Conservation (phyloP, 1,284 basidiomycete species). For the Heterobasidion irregulare region DNA sequence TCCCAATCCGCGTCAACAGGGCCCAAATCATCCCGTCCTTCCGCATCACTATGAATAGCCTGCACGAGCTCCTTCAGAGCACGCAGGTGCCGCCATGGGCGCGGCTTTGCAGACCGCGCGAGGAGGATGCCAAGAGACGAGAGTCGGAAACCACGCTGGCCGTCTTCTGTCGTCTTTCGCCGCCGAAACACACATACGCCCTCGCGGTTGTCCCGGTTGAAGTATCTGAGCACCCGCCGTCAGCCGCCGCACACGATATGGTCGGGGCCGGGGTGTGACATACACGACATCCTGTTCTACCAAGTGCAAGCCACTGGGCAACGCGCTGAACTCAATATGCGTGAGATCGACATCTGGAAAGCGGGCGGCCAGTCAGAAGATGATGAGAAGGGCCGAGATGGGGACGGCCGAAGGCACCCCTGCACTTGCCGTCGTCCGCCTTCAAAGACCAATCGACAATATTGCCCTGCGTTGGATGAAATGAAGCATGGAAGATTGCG, state of each 20-base stretch:
- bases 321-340: conserved; percentile 66
- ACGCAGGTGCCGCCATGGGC: conserved; percentile 63
- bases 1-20: conserved; percentile 55
- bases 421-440: conserved; percentile 47
- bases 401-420: not conserved
- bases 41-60: conserved; percentile 43
- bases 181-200: conserved; percentile 68
- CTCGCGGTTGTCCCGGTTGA: conserved; percentile 57
- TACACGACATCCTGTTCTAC: conserved; percentile 73
- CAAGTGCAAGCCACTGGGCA: conserved; percentile 74
- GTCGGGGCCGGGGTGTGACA: conserved; percentile 17
- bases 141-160: conserved; percentile 70
- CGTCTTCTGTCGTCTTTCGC: conserved; percentile 54
- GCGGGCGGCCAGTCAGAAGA: not conserved
- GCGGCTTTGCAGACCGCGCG: conserved; percentile 49
- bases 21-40: conserved; percentile 37
- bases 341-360: conserved; percentile 52
- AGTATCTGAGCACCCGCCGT: conserved; percentile 41
- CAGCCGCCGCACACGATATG: not conserved
- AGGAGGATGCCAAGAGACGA: conserved; percentile 72
- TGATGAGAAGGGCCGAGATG: not conserved
- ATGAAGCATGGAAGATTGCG: conserved; percentile 75
- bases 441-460: conserved; percentile 68
- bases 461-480: conserved; percentile 74
- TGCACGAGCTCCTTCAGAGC: conserved; percentile 52